phyloP scores from a whole-genome alignment of 306 rosid genomes.

The Castanea mollissima region DNA sequence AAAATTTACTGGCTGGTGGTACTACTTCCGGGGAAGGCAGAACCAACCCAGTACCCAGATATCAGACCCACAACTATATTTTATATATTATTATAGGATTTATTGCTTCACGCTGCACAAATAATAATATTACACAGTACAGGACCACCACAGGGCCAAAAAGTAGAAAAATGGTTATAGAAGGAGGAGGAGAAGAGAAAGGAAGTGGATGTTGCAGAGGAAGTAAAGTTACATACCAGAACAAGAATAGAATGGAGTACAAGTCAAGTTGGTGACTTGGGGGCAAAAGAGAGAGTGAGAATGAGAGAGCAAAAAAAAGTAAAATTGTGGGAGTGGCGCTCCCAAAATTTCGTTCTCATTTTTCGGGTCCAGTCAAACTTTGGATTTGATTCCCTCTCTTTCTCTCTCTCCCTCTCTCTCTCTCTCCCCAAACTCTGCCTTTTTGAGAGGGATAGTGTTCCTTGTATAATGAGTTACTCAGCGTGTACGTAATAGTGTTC shows the following conservation, averaged over 20 bases:
- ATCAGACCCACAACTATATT: background rate
- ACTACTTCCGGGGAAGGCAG: background rate
- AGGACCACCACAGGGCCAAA: background rate
- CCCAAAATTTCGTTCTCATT: background rate
- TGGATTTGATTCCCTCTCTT: background rate
- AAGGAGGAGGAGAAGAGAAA: background rate
- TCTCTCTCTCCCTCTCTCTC: background rate
- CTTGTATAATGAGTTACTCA: no score
- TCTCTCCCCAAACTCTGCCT: background rate
- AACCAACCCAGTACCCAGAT: background rate
- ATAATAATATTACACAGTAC: background rate
- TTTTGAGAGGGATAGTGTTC: background rate
- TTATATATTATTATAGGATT: background rate
- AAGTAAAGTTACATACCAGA: background rate
- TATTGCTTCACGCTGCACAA: conserved; percentile 1
- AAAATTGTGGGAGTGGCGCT: background rate
- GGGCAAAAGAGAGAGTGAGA: background rate
- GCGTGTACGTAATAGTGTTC: no score
- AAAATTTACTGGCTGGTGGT: background rate
- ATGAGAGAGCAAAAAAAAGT: background rate
- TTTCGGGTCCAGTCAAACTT: background rate
- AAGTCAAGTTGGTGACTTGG: background rate
- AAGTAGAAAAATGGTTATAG: background rate
- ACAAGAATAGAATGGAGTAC: background rate
- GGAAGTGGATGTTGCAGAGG: background rate